A percentile compares a stretch with the other conserved stretches of the same genome.
Evolutionary conservation across 257 asterid genomes (phyloP).

Genomic region (Catharanthus roseus): DNA sequence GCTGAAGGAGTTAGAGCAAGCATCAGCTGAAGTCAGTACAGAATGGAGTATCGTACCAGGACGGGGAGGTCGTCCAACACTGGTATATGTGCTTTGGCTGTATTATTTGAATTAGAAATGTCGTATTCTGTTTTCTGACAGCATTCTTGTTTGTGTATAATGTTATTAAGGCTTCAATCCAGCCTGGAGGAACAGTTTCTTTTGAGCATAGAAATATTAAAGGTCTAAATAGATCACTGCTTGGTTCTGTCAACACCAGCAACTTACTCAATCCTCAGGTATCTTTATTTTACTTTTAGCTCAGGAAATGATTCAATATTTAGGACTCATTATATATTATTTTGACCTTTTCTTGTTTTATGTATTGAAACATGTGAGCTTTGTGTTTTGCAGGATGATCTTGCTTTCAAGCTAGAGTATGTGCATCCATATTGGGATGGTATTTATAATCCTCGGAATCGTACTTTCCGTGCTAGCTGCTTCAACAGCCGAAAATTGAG

Average conservation of each 20-base stretch:
- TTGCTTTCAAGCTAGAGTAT: slow-evolving; percentile 91
- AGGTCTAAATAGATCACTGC: slow-evolving; percentile 89
- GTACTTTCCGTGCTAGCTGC: slow-evolving; percentile 86
- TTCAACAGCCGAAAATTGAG: slow-evolving; percentile 94
- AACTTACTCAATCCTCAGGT: slow-evolving; percentile 98
- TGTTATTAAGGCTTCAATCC: slow-evolving; percentile 81
- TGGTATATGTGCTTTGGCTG: slow-evolving; percentile 40
- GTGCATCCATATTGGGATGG: slow-evolving; percentile 96
- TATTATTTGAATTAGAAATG: not conserved
- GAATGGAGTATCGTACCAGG: slow-evolving; percentile 99
- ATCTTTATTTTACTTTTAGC: slow-evolving; percentile 7
- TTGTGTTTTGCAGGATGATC: slow-evolving; percentile 68
- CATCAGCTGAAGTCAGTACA: slow-evolving; percentile 95
- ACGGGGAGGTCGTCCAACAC: slow-evolving; percentile 91
- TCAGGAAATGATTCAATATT: not conserved
- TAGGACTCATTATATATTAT: not conserved
- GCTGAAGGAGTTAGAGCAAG: slow-evolving; percentile 93
- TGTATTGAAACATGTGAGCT: not conserved
- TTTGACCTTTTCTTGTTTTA: not conserved
- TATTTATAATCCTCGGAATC: slow-evolving; percentile 76
- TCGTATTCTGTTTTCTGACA: slow-evolving; percentile 16
- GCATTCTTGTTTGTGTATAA: slow-evolving; percentile 19
- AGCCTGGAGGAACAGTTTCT: slow-evolving; percentile 98
- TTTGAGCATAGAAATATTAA: slow-evolving; percentile 91
- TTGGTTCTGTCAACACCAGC: slow-evolving; percentile 93